Conservation (phyloP, 139 green algal genomes). For the Trebouxia sp. region DNA sequence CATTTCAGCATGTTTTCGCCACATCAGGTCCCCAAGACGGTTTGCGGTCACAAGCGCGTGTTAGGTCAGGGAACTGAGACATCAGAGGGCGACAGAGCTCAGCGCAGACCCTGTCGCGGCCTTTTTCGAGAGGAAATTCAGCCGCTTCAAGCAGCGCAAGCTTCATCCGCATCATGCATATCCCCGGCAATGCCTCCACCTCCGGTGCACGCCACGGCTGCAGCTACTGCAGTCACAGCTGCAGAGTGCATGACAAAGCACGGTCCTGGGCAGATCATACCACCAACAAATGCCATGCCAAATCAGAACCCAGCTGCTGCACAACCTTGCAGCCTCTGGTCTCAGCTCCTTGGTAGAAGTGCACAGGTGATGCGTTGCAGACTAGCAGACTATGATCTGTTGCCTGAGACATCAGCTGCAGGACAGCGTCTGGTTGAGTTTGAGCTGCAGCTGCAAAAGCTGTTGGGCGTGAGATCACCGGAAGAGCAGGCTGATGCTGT, state of each 20-base stretch:
- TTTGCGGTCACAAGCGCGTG: neutral
- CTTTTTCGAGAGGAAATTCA: neutral
- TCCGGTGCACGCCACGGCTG: neutral
- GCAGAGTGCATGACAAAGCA: neutral
- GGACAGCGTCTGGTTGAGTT: neutral
- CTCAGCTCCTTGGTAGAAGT: neutral
- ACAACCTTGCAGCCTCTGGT: neutral
- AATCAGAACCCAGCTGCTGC: neutral
- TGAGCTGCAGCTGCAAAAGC: neutral
- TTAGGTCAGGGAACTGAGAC: neutral
- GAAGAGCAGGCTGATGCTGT: neutral
- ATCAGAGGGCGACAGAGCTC: neutral
- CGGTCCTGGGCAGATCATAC: neutral
- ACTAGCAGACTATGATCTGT: neutral
- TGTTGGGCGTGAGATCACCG: neutral
- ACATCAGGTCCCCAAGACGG: neutral
- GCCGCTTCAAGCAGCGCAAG: too few relatives aligned
- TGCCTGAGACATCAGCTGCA: neutral
- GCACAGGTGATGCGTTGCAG: neutral
- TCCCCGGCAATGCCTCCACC: neutral
- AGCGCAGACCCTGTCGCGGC: neutral
- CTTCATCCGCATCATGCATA: neutral
- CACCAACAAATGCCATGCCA: neutral
- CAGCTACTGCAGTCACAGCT: neutral
- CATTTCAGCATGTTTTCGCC: too few relatives aligned